Percentiles rank a stretch among this genome's conserved stretches.
Evolutionary conservation across 2,329 filamentous ascomycete species (phyloP).

Genomic region (Westerdykella sp.): DNA sequence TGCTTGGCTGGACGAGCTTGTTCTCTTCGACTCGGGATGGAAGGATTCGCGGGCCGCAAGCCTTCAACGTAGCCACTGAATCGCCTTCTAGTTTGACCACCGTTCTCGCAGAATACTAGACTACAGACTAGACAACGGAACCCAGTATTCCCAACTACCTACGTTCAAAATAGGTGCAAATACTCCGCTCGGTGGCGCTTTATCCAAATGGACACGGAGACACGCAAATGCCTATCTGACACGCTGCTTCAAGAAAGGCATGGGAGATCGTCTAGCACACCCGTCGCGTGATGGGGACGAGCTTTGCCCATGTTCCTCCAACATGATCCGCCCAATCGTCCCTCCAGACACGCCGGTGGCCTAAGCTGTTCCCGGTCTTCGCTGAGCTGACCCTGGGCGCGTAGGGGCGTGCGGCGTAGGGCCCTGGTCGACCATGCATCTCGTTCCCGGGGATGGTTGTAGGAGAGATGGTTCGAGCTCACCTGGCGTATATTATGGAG

Average conservation of each 20-base stretch:
- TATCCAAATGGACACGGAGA: conserved; percentile 10
- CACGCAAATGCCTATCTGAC: not conserved
- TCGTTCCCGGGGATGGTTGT: conserved; percentile 3
- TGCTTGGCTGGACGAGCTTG: not conserved
- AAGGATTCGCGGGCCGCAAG: not conserved
- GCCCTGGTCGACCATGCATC: conserved; percentile 4
- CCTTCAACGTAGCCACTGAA: not conserved
- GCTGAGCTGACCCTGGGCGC: conserved; percentile 5
- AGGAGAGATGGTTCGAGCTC: conserved; percentile 6
- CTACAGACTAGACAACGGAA: not conserved
- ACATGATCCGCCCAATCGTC: conserved; percentile 14
- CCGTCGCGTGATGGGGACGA: conserved; percentile 9
- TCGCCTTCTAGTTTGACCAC: not conserved
- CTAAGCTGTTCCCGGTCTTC: conserved; percentile 3
- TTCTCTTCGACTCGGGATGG: not conserved
- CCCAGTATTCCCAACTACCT: not conserved
- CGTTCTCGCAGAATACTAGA: not conserved
- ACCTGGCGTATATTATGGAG: conserved; percentile 8
- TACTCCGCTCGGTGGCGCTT: conserved; percentile 3
- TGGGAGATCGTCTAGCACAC: conserved; percentile 2
- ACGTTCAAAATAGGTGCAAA: not conserved
- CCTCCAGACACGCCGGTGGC: conserved; percentile 2
- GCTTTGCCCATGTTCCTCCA: conserved; percentile 5
- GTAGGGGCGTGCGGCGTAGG: not conserved
- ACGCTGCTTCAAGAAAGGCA: conserved; percentile 5